Base-by-base conservation (phyloP, 148 eudicot genomes). In the Arbutus unedo region DNA sequence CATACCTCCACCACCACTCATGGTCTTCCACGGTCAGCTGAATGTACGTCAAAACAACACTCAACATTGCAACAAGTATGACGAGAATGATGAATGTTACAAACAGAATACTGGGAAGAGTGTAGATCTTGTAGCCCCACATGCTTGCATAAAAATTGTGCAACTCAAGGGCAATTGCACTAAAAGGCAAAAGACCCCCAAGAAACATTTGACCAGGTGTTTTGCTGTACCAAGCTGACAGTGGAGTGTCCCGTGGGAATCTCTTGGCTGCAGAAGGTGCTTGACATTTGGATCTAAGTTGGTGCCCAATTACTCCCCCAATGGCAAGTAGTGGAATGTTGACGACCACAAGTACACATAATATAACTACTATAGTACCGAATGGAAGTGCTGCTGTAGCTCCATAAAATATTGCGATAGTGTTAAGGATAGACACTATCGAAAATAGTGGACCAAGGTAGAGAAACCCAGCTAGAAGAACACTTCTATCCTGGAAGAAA, bases 1-100 rank as follows among this genome's bases (percentile, higher is more conserved):
- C 87, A 72, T 93, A 95, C 98, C 98, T 91, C 98, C 98, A 95
- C 90, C 88, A 83, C 92, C 92, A 90, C 71, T 90, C 88, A 85
- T 85, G 89, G 82, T 90, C 92, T 73, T 90, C 91, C 38, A 75
- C 74, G 1, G 87, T 78, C 81, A 90, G 89, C 85, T 88, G 89
- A 76, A 90, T 85, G 82, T 83, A 90, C 62, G 90, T 85, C 87
- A 90, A 81, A 50, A 85, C 89, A 79, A 90, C 75, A 73, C 92
- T 90, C 68, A 90, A 47, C 81, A 88, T 75, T 9, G 85, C 88
- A 73, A 93, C 90, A 76, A 95, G 87, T 55, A 90, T 57, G 86
- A 92, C 54, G 51, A 95, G 95, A 79, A 92, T 81, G 44, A 86
- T 21, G 87, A 91, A 91, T 60, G 86, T 89, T 81, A 90, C 70